Base-by-base conservation (phyloP, 768 basidiomycete species). In the Auricularia sp. region DNA sequence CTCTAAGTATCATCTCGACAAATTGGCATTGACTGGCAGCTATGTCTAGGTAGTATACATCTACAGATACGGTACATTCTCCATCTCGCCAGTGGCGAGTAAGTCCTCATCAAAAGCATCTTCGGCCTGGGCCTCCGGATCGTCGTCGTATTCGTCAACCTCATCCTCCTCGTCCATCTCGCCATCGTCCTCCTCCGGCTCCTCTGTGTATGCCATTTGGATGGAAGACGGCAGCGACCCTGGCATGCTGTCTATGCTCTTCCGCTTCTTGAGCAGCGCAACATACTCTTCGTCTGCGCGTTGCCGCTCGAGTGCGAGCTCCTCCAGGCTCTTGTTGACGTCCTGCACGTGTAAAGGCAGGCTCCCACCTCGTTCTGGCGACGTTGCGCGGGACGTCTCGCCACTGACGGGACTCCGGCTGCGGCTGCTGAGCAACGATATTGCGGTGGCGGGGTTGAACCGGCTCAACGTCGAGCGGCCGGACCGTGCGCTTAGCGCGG, bases 401-500 rank as follows among this genome's bases (percentile, higher is more conserved):
- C 34, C 29, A 29, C 56, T 59, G 29, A 59, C 56, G 34, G 29
- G 29, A 33, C 56, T 59, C 6, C 56, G 56, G 24, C 56, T 59
- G 11, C 56, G 56, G 56, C 24, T 59, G 56, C 56, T 59, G 7
- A 59, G 29, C 29, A 59, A 29, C 56, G 56, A 59, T 7, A 59
- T 59, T 10, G 56, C 56, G 56, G 24, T 59, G 11, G 56, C 56
- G 11, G 56, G 56, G 56, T 59, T 59, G 56, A 59, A 59, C 34
- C 56, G 21, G 69, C 85, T 88, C 68, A 84, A 84, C 67, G 85
- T 83, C 1, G 90, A 91, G 3, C 85, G 85, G 70, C 98, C 96
- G 1, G 95, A 98, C 1, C 92, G 86, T 2, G 96, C 97, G 64
- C 93, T 95, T 42, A 99, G 82, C 0, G 96, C 89, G 0, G 97